These are phyloP conservation scores for Gastrodia elata DNA, from an alignment of 106 monocot genomes.

Conservation along the genomic window DNA sequence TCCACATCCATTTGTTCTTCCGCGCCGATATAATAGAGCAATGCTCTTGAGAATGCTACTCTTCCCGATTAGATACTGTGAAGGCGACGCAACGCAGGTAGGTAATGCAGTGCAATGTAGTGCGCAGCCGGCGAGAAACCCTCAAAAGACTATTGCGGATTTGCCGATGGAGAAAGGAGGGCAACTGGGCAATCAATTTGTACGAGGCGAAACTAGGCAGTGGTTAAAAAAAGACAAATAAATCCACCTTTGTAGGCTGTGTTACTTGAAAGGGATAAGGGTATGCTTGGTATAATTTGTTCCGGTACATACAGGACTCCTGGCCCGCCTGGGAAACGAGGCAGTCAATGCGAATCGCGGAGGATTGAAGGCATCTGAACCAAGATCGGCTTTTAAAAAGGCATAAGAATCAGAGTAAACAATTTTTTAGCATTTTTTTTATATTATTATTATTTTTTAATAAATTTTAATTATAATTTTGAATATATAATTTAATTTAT, in stretches of 20 bases:
- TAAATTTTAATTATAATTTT: too few species aligned
- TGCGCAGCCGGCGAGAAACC: slow-evolving; percentile 8
- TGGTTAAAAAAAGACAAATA: neutral
- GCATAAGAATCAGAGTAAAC: too few species aligned
- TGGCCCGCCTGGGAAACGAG: too few species aligned
- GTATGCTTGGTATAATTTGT: too few species aligned
- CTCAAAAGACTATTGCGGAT: neutral
- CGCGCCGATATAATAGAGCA: neutral
- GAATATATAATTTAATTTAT: too few species aligned
- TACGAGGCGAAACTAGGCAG: slow-evolving; percentile 4
- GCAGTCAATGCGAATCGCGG: too few species aligned
- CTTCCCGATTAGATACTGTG: neutral
- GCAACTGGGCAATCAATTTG: slow-evolving; percentile 3
- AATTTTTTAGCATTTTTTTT: too few species aligned
- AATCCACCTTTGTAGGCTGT: neutral
- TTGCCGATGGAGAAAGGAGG: neutral
- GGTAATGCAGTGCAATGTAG: neutral
- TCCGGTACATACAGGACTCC: too few species aligned
- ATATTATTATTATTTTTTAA: too few species aligned
- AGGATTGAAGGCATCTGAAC: too few species aligned
- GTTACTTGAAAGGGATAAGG: too few species aligned
- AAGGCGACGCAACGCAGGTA: neutral
- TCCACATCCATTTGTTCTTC: slow-evolving; percentile 22
- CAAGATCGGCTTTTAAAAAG: too few species aligned
- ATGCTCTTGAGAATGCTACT: neutral